Percentiles rank a stretch among this genome's conserved stretches.
Conservation (phyloP, 225 moss, liverwort and hornwort species). For the Rhytidiadelphus loreus region DNA sequence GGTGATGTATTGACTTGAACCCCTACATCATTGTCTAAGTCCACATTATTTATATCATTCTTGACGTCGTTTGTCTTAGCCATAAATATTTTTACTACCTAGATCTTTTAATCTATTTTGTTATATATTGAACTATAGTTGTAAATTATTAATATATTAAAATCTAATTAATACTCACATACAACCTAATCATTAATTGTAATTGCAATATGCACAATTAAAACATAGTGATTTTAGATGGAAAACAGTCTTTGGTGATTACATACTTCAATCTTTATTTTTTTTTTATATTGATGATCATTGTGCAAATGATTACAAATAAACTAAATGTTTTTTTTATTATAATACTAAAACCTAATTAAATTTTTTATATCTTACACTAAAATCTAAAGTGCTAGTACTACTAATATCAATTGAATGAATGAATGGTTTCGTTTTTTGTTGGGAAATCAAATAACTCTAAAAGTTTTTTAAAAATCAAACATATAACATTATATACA, state of each 20-base stretch:
- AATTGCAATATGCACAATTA: neutral
- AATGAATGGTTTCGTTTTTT: neutral
- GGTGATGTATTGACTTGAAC: neutral
- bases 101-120: neutral
- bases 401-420: accelerated
- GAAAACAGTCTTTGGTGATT: neutral
- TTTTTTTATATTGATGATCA: too few species aligned
- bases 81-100: neutral
- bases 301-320: too few species aligned
- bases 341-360: neutral
- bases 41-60: neutral
- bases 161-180: too few species aligned
- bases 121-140: neutral
- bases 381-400: neutral
- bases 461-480: neutral
- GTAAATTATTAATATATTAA: neutral
- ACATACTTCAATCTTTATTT: neutral
- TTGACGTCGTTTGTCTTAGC: neutral
- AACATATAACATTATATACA: neutral
- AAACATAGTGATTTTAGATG: neutral
- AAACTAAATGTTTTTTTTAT: too few species aligned
- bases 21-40: neutral
- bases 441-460: neutral
- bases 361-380: too few species aligned
- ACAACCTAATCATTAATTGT: neutral